Evolutionary conservation across 768 basidiomycete genomes (phyloP).

Genomic region (Trametopsis cervina): DNA sequence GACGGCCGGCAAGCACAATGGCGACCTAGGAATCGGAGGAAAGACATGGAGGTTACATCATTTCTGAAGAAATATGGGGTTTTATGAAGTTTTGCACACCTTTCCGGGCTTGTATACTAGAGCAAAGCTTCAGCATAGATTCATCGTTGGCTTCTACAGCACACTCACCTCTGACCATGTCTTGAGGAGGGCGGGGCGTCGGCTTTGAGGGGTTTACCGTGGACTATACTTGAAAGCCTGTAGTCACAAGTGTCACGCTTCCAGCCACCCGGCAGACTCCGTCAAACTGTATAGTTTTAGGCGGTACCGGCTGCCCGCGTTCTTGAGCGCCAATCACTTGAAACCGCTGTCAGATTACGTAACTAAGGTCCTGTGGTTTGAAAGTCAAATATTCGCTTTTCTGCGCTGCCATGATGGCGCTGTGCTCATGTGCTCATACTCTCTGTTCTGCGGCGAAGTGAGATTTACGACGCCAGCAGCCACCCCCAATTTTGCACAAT

Average conservation of each 20-base stretch:
- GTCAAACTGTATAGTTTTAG: slow-evolving; percentile 5
- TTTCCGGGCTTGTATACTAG: slow-evolving; percentile 94
- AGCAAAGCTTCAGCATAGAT: slow-evolving; percentile 13
- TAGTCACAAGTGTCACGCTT: slow-evolving; percentile 4
- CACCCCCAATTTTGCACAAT: no score
- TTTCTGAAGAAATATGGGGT: neutral
- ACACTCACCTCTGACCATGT: slow-evolving; percentile 34
- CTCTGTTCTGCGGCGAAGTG: no score
- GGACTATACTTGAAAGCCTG: slow-evolving; percentile 4
- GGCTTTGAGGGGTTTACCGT: slow-evolving; percentile 22
- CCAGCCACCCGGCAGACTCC: slow-evolving; percentile 32
- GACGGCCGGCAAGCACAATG: slow-evolving; percentile 97
- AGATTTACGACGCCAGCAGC: no score
- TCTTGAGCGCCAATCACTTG: no score
- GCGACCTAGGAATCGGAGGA: slow-evolving; percentile 53
- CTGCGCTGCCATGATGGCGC: no score
- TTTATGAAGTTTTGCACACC: slow-evolving; percentile 34
- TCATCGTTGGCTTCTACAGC: neutral
- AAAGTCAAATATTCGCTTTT: no score
- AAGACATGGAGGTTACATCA: slow-evolving; percentile 1
- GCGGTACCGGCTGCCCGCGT: no score
- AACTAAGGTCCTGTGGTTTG: no score
- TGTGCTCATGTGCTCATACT: no score
- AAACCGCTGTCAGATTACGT: no score
- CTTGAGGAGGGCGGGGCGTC: slow-evolving; percentile 32